These are phyloP conservation scores for Colletotrichum tamarilloi DNA, from an alignment of 2,329 filamentous ascomycete genomes.

Conservation along the genomic window DNA sequence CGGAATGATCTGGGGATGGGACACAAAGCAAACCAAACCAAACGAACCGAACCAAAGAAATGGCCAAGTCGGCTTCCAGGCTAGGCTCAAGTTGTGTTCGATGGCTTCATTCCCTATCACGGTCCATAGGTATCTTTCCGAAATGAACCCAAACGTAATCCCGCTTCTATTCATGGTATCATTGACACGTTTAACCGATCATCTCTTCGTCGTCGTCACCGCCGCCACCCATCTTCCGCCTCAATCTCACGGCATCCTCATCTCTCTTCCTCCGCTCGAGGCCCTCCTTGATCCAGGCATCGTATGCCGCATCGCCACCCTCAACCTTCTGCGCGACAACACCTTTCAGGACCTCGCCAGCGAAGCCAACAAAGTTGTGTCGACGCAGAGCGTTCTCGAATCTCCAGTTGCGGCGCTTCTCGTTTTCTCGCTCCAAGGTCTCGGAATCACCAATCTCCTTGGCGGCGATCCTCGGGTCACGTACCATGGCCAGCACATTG, in stretches of 20 bases:
- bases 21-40: not conserved
- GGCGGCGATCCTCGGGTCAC: constrained; percentile 82
- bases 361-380: constrained; percentile 97
- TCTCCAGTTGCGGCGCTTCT: constrained; percentile 86
- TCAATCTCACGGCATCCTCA: constrained; percentile 35
- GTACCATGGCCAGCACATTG: constrained; percentile 93
- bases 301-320: constrained; percentile 71
- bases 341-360: constrained; percentile 88
- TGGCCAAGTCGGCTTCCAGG: not conserved
- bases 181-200: constrained; percentile 24
- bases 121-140: not conserved
- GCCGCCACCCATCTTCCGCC: constrained; percentile 36
- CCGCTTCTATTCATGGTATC: constrained; percentile 21
- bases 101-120: not conserved
- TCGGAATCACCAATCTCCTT: constrained; percentile 86
- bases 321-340: constrained; percentile 83
- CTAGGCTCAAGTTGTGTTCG: not conserved
- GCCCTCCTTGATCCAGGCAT: constrained; percentile 78
- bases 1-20: not conserved
- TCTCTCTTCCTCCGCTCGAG: constrained; percentile 62
- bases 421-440: constrained; percentile 80
- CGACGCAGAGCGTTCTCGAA: constrained; percentile 94
- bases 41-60: not conserved
- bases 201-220: constrained; percentile 34
- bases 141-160: not conserved